Evolutionary conservation across 2,329 filamentous ascomycete species (phyloP), one percentile per base, ranked within the genome.

Genomic region (Dichotomopilus funicola): DNA sequence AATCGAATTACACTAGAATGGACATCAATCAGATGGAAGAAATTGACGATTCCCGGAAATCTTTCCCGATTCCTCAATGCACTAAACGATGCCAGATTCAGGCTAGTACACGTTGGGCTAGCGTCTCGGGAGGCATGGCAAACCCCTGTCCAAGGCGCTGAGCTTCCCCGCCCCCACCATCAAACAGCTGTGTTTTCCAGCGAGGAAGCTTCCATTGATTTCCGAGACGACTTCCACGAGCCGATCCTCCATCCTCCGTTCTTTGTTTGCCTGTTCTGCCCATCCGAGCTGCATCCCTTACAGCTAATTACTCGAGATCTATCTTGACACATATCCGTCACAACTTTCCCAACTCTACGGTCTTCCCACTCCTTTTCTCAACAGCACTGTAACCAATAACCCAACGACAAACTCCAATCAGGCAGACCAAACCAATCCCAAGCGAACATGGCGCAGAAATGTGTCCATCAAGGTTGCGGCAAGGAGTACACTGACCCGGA

Each of bases 391-490:
- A 40, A 40, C 12, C 9, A 40, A 4, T 40, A 40, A 40, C 12
- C 13, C 6, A 42, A 37, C 31, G 12, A 3, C 33, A 34, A 47
- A 13, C 11, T 11, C 45, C 44, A 34, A 12, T 5, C 44, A 34
- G 10, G 46, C n/a, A n/a, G n/a, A n/a, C 31, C 45, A 50, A 12
- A n/a, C 12, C 7, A 10, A 40, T 34, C 45, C 27, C 12, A 44
- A 27, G 46, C 11, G 41, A 41, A 55, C 49, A 89, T 89, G 85
- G 78, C 86, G 56, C 81, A 85, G 66, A 97, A 95, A 76, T 99
- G 94, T 72, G 90, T 96, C 56, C 94, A 96, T 76, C 91, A 95
- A 73, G 91, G 91, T 70, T 99, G 94, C 73, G 90, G 88, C 66
- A 97, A 96, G 79, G 73, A 78, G 61, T 97, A 90, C 72, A 85